Evolutionary conservation across 2,329 filamentous ascomycete genomes (phyloP).

Genomic region (Microcyclospora pomicola): DNA sequence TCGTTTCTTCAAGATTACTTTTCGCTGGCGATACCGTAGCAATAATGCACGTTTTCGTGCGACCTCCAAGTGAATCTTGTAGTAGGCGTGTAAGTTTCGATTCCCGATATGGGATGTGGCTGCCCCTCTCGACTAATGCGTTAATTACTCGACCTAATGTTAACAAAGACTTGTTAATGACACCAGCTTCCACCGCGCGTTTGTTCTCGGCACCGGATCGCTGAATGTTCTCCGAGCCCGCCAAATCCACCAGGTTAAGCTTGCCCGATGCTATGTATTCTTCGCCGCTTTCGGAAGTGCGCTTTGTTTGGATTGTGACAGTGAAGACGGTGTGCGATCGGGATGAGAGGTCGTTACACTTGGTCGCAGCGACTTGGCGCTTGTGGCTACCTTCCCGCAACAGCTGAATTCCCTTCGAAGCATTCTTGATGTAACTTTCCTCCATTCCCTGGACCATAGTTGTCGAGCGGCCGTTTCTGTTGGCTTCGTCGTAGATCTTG

Average conservation of each 20-base stretch:
- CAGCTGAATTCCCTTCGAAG: constrained; percentile 73
- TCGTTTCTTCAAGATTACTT: constrained; percentile 92
- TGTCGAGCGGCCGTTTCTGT: constrained; percentile 66
- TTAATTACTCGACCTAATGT: constrained; percentile 96
- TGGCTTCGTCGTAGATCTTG: constrained; percentile 89
- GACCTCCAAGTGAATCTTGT: constrained; percentile 90
- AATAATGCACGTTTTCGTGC: constrained; percentile 97
- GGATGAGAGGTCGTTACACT: constrained; percentile 96
- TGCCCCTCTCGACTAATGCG: constrained; percentile 76
- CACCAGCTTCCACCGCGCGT: constrained; percentile 80
- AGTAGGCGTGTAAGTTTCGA: constrained; percentile 89
- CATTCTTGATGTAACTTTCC: constrained; percentile 79
- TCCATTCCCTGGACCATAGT: constrained; percentile 97
- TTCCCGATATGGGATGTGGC: constrained; percentile 85
- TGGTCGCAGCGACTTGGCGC: constrained; percentile 97
- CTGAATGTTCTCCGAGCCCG: constrained; percentile 95
- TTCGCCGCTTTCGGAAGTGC: constrained; percentile 66
- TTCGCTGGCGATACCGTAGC: constrained; percentile 90
- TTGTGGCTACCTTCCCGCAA: constrained; percentile 82
- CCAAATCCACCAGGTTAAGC: constrained; percentile 89
- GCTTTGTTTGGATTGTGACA: constrained; percentile 81
- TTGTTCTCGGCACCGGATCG: constrained; percentile 97
- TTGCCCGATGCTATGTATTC: constrained; percentile 86
- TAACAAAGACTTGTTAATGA: constrained; percentile 96
- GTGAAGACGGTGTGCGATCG: constrained; percentile 97